These are phyloP conservation scores for Mucor irregularis DNA, from an alignment of 371 early-diverging fungal genomes.

Conservation along the genomic window DNA sequence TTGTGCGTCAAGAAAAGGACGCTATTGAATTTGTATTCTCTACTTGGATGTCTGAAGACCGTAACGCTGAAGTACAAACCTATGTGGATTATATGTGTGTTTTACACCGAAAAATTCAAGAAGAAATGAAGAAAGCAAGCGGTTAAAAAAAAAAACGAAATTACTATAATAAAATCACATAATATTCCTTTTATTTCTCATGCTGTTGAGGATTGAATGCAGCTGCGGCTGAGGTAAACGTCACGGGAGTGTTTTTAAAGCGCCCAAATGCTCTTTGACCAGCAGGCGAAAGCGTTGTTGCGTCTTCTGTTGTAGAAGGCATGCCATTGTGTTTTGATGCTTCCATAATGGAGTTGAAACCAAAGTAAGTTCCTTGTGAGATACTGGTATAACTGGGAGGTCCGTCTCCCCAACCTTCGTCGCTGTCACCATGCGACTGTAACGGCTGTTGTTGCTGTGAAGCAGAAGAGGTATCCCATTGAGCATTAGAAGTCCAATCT, in stretches of 20 bases:
- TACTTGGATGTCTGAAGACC: slow-evolving; percentile 80
- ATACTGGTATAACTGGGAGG: slow-evolving; percentile 23
- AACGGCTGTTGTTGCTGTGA: too few species aligned
- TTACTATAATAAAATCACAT: neutral
- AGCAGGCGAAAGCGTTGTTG: neutral
- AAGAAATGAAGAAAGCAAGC: slow-evolving; percentile 60
- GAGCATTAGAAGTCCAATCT: too few species aligned
- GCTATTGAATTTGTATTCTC: slow-evolving; percentile 58
- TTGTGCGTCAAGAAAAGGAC: slow-evolving; percentile 58
- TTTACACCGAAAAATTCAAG: slow-evolving; percentile 88
- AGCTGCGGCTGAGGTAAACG: slow-evolving; percentile 8
- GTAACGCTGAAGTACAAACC: slow-evolving; percentile 85
- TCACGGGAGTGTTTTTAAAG: slow-evolving; percentile 14
- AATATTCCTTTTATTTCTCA: neutral
- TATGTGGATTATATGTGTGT: slow-evolving; percentile 94
- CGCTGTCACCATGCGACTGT: too few species aligned
- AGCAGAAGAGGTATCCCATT: too few species aligned
- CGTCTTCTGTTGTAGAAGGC: too few species aligned
- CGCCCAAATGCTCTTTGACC: slow-evolving; percentile 11
- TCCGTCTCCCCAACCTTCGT: slow-evolving; percentile 26
- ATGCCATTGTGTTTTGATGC: too few species aligned
- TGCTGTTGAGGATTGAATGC: neutral
- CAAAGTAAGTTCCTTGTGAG: slow-evolving; percentile 25
- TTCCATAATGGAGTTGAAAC: slow-evolving; percentile 23
- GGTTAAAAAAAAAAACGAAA: slow-evolving; percentile 22